Evolutionary conservation across 1,139 yeast species (phyloP).

Genomic region (Taphrina wiesneri): DNA sequence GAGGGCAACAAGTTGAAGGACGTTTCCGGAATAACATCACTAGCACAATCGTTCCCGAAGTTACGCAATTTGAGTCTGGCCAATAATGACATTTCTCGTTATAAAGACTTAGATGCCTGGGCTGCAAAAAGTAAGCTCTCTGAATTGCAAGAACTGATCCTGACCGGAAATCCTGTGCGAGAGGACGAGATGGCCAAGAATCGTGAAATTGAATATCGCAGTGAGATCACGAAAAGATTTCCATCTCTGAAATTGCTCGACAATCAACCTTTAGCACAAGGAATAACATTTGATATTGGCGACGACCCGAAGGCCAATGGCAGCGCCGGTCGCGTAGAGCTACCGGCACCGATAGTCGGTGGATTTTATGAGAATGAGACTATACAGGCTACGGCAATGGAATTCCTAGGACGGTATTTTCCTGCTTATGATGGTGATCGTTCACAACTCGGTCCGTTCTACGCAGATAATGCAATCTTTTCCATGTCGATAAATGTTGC

Average conservation of each 20-base stretch:
- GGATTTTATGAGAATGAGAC: conserved; percentile 83
- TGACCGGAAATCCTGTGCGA: conserved; percentile 72
- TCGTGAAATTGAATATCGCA: conserved; percentile 54
- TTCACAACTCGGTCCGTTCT: conserved; percentile 64
- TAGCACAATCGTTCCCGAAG: conserved; percentile 73
- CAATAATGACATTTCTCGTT: conserved; percentile 63
- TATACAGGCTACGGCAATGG: conserved; percentile 67
- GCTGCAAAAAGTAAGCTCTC: conserved; percentile 63
- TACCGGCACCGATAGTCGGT: conserved; percentile 54
- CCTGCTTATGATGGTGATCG: conserved; percentile 82
- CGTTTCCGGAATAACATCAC: conserved; percentile 60
- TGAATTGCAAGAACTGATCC: conserved; percentile 68
- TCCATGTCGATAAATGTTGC: conserved; percentile 62
- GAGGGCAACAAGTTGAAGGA: conserved; percentile 70
- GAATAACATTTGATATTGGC: conserved; percentile 48
- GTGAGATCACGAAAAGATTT: conserved; percentile 68
- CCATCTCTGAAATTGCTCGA: conserved; percentile 79
- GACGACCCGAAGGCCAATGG: conserved; percentile 23
- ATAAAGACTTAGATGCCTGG: conserved; percentile 71
- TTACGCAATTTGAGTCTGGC: conserved; percentile 77
- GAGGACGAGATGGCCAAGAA: conserved; percentile 41
- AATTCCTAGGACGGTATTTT: conserved; percentile 61
- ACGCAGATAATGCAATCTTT: conserved; percentile 81
- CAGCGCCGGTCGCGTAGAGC: conserved; percentile 45
- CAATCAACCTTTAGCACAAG: conserved; percentile 70